Conservation (phyloP, 1,284 basidiomycete genomes). For the Cryptococcus sp. region DNA sequence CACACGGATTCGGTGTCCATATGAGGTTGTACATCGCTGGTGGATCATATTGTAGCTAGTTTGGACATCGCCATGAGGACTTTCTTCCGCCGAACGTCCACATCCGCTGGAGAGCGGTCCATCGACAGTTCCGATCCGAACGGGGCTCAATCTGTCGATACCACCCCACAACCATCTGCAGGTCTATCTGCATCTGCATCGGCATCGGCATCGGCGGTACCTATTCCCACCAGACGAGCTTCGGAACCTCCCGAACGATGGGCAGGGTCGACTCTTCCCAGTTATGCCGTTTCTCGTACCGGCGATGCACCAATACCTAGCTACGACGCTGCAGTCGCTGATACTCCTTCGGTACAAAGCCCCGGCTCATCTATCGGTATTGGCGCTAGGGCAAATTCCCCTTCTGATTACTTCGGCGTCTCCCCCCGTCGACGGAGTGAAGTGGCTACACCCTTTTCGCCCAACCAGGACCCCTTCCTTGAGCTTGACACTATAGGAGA, state of each 20-base stretch:
- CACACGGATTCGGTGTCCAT: too few species aligned
- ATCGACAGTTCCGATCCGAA: too few species aligned
- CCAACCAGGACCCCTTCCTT: neutral
- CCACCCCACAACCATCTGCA: too few species aligned
- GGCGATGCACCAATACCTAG: neutral
- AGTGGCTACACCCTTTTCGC: neutral
- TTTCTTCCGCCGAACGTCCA: too few species aligned
- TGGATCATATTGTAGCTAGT: too few species aligned
- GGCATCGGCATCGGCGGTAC: neutral
- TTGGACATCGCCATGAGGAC: too few species aligned
- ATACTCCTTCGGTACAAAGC: neutral
- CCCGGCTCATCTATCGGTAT: neutral
- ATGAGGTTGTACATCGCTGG: too few species aligned
- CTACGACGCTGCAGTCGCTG: neutral
- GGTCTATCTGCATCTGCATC: too few species aligned
- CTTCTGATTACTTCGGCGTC: neutral
- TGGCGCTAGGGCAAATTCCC: neutral
- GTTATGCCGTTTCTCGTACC: neutral
- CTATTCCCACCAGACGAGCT: neutral
- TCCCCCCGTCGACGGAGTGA: slow-evolving; percentile 6
- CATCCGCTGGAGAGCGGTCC: too few species aligned
- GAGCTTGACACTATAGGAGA: slow-evolving; percentile 10
- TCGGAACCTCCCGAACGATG: neutral
- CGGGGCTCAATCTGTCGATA: too few species aligned
- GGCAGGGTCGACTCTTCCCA: neutral